A percentile compares a stretch with the other conserved stretches of the same genome.
Conservation (phyloP, 1,284 basidiomycete genomes). For the Anthracocystis setariae region DNA sequence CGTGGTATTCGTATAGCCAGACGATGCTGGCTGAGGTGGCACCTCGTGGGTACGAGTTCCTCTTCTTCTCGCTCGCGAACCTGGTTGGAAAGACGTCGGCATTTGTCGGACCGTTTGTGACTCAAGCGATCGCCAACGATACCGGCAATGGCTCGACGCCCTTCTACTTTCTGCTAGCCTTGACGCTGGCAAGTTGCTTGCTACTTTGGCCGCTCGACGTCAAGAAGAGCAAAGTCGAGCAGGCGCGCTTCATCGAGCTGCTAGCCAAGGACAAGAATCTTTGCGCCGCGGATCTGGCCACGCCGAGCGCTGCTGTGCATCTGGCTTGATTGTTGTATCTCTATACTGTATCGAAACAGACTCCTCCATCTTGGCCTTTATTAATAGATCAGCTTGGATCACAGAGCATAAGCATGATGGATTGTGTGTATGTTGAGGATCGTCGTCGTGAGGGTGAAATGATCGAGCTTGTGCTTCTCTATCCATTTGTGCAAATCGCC, state of each 20-base stretch:
- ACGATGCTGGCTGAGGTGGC: constrained; percentile 87
- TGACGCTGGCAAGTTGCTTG: constrained; percentile 75
- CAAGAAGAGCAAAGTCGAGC: constrained; percentile 73
- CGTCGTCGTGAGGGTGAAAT: not conserved
- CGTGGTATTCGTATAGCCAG: constrained; percentile 84
- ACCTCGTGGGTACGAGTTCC: constrained; percentile 73
- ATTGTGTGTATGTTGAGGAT: not conserved
- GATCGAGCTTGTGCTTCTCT: not conserved
- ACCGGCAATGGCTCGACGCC: constrained; percentile 82
- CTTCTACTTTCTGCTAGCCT: constrained; percentile 82
- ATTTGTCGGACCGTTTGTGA: constrained; percentile 81
- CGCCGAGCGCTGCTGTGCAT: too few species aligned
- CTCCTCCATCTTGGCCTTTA: too few species aligned
- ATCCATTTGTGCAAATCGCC: not conserved
- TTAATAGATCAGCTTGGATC: too few species aligned
- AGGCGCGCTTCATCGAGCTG: constrained; percentile 62
- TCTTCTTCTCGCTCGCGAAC: constrained; percentile 81
- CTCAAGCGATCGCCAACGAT: constrained; percentile 68
- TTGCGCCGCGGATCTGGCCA: too few species aligned
- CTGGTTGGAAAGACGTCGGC: constrained; percentile 71
- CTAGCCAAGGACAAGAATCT: constrained; percentile 34
- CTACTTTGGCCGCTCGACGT: constrained; percentile 81
- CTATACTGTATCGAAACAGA: too few species aligned
- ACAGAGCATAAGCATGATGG: too few species aligned
- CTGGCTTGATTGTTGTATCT: too few species aligned